A percentile compares a stretch with the other conserved stretches of the same genome.
phyloP scores from a whole-genome alignment of 2,329 filamentous ascomycete genomes.

The Stenocarpella maydis region DNA sequence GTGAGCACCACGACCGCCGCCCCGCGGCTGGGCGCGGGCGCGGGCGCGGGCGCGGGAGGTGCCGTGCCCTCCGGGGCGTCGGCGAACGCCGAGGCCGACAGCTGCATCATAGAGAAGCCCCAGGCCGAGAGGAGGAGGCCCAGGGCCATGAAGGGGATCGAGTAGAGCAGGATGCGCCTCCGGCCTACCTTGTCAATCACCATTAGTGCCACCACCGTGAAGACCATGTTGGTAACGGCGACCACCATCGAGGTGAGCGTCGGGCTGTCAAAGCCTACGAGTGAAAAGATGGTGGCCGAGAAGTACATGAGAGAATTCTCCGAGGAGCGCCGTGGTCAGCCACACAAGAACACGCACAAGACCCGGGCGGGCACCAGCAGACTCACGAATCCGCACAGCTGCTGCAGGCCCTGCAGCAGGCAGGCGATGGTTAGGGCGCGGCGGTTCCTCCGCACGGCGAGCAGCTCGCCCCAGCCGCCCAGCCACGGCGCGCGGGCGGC shows the following conservation, averaged over 20 bases:
- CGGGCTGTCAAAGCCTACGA: slow-evolving; percentile 80
- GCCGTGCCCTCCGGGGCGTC: slow-evolving; percentile 30
- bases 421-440: slow-evolving; percentile 86
- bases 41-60: slow-evolving; percentile 36
- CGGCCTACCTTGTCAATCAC: slow-evolving; percentile 83
- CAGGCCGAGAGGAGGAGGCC: slow-evolving; percentile 76
- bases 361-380: neutral
- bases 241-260: slow-evolving; percentile 81
- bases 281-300: slow-evolving; percentile 80
- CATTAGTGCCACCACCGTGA: slow-evolving; percentile 77
- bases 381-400: slow-evolving; percentile 83
- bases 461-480: slow-evolving; percentile 61
- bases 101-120: slow-evolving; percentile 73
- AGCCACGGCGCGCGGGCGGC: slow-evolving; percentile 45
- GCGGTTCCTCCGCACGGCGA: slow-evolving; percentile 68
- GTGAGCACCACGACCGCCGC: slow-evolving; percentile 69
- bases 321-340: slow-evolving; percentile 20
- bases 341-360: neutral
- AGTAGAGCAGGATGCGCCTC: slow-evolving; percentile 80
- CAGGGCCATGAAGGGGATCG: slow-evolving; percentile 82
- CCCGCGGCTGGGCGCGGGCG: slow-evolving; percentile 38
- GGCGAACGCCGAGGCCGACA: slow-evolving; percentile 43
- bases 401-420: slow-evolving; percentile 85
- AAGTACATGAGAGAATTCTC: slow-evolving; percentile 94
- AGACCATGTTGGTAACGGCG: slow-evolving; percentile 82